Conservation (phyloP, 164 flowering plant genomes). For the Magnolia sinica region DNA sequence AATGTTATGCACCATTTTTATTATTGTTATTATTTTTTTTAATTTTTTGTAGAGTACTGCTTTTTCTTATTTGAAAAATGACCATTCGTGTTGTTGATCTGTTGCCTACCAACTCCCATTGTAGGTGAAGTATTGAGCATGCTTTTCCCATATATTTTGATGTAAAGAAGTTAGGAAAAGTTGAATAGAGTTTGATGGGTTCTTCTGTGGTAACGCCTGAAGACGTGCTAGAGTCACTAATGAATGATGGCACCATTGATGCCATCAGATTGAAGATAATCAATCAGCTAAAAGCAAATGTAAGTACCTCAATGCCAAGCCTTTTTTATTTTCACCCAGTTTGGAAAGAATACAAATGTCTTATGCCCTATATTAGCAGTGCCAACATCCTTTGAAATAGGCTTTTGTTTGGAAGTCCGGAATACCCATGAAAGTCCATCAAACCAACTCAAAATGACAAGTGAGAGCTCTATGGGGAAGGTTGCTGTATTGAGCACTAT, state of each 20-base stretch:
- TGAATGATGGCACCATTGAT: conserved; percentile 91
- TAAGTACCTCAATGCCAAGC: conserved; percentile 20
- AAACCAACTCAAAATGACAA: background rate
- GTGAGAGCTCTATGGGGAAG: background rate
- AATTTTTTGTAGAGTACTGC: too few relatives aligned
- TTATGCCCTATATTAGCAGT: too few relatives aligned
- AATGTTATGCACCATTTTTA: too few relatives aligned
- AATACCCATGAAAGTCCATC: background rate
- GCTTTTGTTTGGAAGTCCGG: background rate
- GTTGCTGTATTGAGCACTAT: background rate
- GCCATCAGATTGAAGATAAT: conserved; percentile 63
- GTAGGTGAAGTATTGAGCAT: conserved; percentile 3
- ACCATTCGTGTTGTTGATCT: background rate
- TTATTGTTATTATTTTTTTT: too few relatives aligned
- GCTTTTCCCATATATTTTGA: background rate
- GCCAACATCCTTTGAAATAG: too few relatives aligned
- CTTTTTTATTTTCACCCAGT: background rate
- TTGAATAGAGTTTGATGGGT: conserved; percentile 18
- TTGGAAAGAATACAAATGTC: background rate
- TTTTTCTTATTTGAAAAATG: background rate
- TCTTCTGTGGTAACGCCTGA: conserved; percentile 79
- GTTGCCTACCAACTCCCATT: background rate
- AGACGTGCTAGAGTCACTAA: conserved; percentile 80
- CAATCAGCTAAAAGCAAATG: conserved; percentile 80
- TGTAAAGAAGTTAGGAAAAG: background rate